These are phyloP conservation scores for Asclepias syriaca DNA, from an alignment of 257 asterid species.

Conservation along the genomic window DNA sequence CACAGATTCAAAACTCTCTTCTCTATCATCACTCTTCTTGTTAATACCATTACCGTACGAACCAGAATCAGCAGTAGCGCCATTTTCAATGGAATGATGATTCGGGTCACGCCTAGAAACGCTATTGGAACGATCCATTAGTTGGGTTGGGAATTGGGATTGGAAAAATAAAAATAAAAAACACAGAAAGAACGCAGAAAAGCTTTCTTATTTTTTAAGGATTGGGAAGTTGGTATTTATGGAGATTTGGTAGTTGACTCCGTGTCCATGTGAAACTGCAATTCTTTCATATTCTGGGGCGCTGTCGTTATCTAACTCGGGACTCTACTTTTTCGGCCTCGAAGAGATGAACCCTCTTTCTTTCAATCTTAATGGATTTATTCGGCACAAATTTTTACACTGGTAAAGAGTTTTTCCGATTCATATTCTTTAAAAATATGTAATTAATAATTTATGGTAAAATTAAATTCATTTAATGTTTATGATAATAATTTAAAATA, in stretches of 20 bases:
- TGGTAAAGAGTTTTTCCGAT: too few species aligned
- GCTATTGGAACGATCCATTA: conserved; percentile 19
- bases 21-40: conserved; percentile 25
- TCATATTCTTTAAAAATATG: too few species aligned
- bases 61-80: not conserved
- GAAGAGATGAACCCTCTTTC: not conserved
- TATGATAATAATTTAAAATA: too few species aligned
- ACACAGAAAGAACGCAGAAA: too few species aligned
- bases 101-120: conserved; percentile 9
- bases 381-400: not conserved
- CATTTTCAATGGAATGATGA: not conserved
- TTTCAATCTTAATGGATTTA: not conserved
- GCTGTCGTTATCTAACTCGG: not conserved
- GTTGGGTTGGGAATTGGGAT: too few species aligned
- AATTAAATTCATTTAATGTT: too few species aligned
- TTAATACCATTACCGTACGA: not conserved
- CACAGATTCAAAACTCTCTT: conserved; percentile 28
- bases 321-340: not conserved
- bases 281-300: not conserved
- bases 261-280: not conserved
- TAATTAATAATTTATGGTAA: too few species aligned
- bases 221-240: not conserved
- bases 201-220: not conserved
- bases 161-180: too few species aligned
- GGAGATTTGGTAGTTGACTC: not conserved